A percentile compares a stretch with the other conserved stretches of the same genome.
These are phyloP conservation scores for Crinitomyces ghanaensis DNA, from an alignment of 805 yeast genomes.

Conservation along the genomic window DNA sequence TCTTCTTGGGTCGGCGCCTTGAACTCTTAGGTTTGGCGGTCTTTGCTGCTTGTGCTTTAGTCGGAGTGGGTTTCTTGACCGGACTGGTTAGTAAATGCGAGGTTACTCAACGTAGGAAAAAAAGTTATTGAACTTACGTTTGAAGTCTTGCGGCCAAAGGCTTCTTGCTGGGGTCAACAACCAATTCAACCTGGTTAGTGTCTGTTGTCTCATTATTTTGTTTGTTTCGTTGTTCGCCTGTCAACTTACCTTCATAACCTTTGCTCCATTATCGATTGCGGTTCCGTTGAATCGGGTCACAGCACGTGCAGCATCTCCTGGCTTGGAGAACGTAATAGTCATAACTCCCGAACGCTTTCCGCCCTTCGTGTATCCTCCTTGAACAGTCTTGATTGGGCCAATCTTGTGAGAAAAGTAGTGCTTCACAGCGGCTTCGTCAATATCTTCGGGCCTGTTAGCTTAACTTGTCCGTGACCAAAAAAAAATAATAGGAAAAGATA, in stretches of 20 bases:
- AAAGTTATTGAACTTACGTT: too few relatives aligned
- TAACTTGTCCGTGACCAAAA: neutral
- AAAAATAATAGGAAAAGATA: too few relatives aligned
- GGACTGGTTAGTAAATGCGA: too few relatives aligned
- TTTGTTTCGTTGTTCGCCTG: neutral
- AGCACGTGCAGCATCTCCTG: constrained; percentile 64
- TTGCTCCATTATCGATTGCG: constrained; percentile 80
- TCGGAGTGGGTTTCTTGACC: too few relatives aligned
- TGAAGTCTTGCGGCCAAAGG: constrained; percentile 56
- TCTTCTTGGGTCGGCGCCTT: constrained; percentile 54
- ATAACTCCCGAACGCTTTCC: constrained; percentile 92
- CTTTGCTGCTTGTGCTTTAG: constrained; percentile 11
- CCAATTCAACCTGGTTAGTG: constrained; percentile 45
- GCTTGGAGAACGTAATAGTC: constrained; percentile 62
- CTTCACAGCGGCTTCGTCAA: constrained; percentile 75
- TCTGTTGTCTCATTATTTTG: constrained; percentile 4
- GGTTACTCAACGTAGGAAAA: too few relatives aligned
- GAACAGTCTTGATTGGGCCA: constrained; percentile 69
- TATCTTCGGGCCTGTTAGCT: constrained; percentile 33
- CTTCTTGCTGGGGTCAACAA: constrained; percentile 72
- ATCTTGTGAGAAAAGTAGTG: constrained; percentile 81
- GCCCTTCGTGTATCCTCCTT: constrained; percentile 68
- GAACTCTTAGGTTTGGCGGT: constrained; percentile 14
- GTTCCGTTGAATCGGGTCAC: constrained; percentile 82
- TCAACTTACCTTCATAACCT: constrained; percentile 45